Conservation (phyloP, 2,329 filamentous ascomycete genomes). For the Juglanconis juglandina region DNA sequence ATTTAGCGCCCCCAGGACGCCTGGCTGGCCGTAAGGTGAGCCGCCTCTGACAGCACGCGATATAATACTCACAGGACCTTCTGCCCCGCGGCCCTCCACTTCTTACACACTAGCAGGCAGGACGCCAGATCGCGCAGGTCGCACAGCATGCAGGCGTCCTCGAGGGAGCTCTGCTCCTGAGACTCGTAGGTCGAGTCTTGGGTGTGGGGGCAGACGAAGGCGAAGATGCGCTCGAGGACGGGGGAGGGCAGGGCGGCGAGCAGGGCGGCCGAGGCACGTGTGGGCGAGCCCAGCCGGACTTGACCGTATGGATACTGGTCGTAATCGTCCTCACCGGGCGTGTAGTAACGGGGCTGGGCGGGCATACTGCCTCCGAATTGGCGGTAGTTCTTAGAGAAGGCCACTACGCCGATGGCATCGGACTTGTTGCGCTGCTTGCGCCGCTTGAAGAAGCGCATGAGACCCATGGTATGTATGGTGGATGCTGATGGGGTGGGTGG, state of each 20-base stretch:
- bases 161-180: conserved; percentile 75
- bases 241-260: conserved; percentile 59
- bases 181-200: conserved; percentile 74
- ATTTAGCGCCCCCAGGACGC: neutral
- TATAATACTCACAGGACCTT: conserved; percentile 56
- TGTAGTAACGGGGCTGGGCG: conserved; percentile 11
- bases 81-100: conserved; percentile 60
- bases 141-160: conserved; percentile 87
- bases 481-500: neutral
- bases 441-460: conserved; percentile 28
- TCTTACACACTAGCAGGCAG: conserved; percentile 69
- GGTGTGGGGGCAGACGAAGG: conserved; percentile 78
- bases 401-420: conserved; percentile 15
- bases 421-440: conserved; percentile 31
- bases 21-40: neutral
- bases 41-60: conserved; percentile 2
- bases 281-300: conserved; percentile 34
- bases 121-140: conserved; percentile 84
- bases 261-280: conserved; percentile 36
- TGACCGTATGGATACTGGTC: neutral
- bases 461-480: conserved; percentile 5
- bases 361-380: conserved; percentile 23
- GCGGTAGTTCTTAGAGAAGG: conserved; percentile 21
- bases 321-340: conserved; percentile 4
- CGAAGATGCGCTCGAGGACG: conserved; percentile 76